A percentile compares a stretch with the other conserved stretches of the same genome.
Conservation (phyloP, 768 basidiomycete genomes). For the Amanita subjunquillea region DNA sequence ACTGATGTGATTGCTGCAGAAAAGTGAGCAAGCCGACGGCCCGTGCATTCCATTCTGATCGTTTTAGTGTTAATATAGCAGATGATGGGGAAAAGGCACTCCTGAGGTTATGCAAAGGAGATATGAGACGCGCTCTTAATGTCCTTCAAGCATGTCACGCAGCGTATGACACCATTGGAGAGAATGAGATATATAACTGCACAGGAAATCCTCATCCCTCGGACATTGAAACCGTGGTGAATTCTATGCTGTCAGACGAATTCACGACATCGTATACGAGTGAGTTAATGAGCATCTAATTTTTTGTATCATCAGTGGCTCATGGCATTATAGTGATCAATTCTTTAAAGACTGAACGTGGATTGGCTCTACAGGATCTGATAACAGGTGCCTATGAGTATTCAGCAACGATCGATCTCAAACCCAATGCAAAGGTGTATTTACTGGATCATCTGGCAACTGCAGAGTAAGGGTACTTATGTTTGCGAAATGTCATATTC, state of each 20-base stretch:
- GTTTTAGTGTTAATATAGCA: constrained; percentile 72
- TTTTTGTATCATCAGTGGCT: neutral
- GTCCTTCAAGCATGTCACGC: constrained; percentile 97
- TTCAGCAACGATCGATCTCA: constrained; percentile 76
- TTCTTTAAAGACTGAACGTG: constrained; percentile 81
- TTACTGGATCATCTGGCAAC: constrained; percentile 89
- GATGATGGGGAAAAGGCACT: constrained; percentile 82
- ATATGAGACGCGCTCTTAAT: constrained; percentile 95
- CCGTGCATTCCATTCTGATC: neutral
- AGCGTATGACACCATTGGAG: constrained; percentile 82
- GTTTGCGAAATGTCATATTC: neutral
- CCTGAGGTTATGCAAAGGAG: constrained; percentile 90
- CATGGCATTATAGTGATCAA: constrained; percentile 55
- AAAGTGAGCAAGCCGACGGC: constrained; percentile 37
- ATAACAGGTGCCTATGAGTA: constrained; percentile 89
- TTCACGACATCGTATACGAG: constrained; percentile 87
- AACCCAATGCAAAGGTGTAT: constrained; percentile 80
- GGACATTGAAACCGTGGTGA: constrained; percentile 89
- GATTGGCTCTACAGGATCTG: constrained; percentile 90
- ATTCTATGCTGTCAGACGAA: constrained; percentile 93
- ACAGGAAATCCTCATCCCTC: constrained; percentile 94
- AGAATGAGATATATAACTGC: constrained; percentile 91
- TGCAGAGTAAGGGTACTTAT: constrained; percentile 63
- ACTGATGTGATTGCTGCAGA: constrained; percentile 74
- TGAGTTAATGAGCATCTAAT: constrained; percentile 20